Percentiles rank a stretch among this genome's conserved stretches.
Conservation (phyloP, 148 eudicot genomes). For the Spergularia bocconei region DNA sequence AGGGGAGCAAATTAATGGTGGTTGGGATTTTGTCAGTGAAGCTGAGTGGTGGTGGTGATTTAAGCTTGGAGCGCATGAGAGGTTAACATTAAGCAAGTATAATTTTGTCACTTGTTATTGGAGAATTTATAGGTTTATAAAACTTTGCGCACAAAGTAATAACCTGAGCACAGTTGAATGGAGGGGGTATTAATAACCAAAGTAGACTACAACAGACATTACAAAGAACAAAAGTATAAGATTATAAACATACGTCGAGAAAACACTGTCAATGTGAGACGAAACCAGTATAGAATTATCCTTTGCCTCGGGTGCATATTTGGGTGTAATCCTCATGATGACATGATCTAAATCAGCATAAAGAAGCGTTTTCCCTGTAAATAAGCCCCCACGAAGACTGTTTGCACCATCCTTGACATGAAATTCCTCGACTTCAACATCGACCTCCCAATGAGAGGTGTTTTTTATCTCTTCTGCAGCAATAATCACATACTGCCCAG, state of each 20-base stretch:
- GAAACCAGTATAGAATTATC: conserved; percentile 80
- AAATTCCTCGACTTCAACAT: conserved; percentile 80
- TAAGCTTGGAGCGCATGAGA: no score
- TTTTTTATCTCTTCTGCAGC: conserved; percentile 64
- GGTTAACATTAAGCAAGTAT: no score
- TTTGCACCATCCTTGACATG: conserved; percentile 78
- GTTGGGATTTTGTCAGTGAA: no score
- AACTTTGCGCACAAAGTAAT: no score
- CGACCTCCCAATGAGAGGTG: conserved; percentile 88
- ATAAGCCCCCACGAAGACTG: conserved; percentile 64
- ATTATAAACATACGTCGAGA: conserved; percentile 56
- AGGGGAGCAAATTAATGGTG: no score
- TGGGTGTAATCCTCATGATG: conserved; percentile 70
- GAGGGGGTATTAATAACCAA: no score
- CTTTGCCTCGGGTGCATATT: conserved; percentile 65
- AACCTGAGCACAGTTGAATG: background rate
- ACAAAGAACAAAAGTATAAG: background rate
- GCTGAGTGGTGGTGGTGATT: no score
- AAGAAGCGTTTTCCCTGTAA: conserved; percentile 68
- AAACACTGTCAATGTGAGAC: conserved; percentile 88
- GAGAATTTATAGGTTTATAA: no score
- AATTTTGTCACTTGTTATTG: no score
- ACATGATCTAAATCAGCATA: conserved; percentile 89
- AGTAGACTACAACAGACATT: no score
- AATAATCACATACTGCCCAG: conserved; percentile 63